phyloP scores from a whole-genome alignment of 768 basidiomycete species.

The Tulasnella sp. region DNA sequence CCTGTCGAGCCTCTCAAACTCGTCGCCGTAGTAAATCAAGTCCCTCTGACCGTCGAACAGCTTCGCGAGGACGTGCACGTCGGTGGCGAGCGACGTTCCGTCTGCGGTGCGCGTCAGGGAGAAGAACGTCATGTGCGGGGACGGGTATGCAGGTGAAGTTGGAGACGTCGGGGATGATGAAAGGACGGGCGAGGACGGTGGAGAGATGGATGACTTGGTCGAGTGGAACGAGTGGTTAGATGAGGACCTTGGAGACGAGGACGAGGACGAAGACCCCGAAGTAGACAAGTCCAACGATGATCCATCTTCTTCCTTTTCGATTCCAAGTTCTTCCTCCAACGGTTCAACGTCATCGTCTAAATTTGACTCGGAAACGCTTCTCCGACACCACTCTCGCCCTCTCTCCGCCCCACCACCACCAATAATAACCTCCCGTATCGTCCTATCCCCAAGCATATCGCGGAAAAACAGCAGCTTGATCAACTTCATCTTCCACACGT shows the following conservation, averaged over 20 bases:
- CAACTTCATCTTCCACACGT: slow-evolving; percentile 69
- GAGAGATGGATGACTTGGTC: neutral
- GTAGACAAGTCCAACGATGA: neutral
- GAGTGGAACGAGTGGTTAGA: slow-evolving; percentile 4
- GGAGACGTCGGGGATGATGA: neutral
- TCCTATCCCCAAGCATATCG: neutral
- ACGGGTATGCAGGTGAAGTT: slow-evolving; percentile 17
- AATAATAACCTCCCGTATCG: neutral
- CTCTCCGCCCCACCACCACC: neutral
- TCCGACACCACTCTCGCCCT: neutral
- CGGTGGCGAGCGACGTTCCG: slow-evolving; percentile 68
- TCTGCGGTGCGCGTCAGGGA: slow-evolving; percentile 71
- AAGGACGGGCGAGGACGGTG: neutral
- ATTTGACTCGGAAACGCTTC: neutral
- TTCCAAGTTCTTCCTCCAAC: neutral
- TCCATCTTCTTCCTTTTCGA: neutral
- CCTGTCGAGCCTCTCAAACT: slow-evolving; percentile 51
- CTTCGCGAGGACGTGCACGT: slow-evolving; percentile 55
- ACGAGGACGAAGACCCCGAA: neutral
- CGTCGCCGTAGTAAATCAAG: slow-evolving; percentile 65
- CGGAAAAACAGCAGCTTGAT: slow-evolving; percentile 49
- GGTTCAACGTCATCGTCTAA: neutral
- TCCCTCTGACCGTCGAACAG: slow-evolving; percentile 65
- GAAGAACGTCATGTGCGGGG: slow-evolving; percentile 49
- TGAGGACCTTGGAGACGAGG: neutral